Base-by-base conservation (phyloP, 108 stramenopile species). In the Schizochytrium sp. region DNA sequence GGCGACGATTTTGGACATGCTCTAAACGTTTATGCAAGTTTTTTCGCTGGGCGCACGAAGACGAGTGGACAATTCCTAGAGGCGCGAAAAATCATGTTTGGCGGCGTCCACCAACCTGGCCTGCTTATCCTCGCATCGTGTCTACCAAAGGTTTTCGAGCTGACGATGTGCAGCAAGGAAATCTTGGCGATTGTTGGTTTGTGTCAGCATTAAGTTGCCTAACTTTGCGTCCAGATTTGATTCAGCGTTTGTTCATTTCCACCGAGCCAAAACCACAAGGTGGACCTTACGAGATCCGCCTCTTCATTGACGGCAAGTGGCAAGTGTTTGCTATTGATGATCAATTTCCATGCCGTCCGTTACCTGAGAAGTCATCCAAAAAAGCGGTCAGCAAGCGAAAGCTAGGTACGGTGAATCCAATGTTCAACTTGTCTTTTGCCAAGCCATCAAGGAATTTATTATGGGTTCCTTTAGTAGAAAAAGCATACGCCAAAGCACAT, bases 381-480 rank as follows among this genome's bases (percentile, higher is more conserved):
- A 53, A 5, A 5, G 55, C 1, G 2, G 28, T 15, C 28, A 13
- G 42, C 17, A 13, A 10, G 47, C 5, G 28, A 28, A 49, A 83
- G 3, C 64, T 44, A 0, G 64, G 12, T 44, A 44, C 10, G 12
- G 76, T 83, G 0, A 83, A 83, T 0, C 76, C 53, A 13, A 1
- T 55, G 38, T 83, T 83, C 28, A 55, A 49, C 28, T 53, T 83
- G 10, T 49, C 76, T 10, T 83, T 55, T 55, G 47, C 50, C 76
- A 83, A 83, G 40, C 50, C 76, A 38, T 19, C 76, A 2, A 47
- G 76, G 28, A 83, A 83, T 42, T 53, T 55, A 58, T 50, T 93
- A 8, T 93, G 92, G 92, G 92, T 91, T 1, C 55, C 72, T 13
- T 45, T 93, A 0, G 17, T 90, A 5, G 92, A 93, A 47, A 93